Base-by-base conservation (phyloP, 164 flowering plant genomes). In the Umbilicus rupestris region DNA sequence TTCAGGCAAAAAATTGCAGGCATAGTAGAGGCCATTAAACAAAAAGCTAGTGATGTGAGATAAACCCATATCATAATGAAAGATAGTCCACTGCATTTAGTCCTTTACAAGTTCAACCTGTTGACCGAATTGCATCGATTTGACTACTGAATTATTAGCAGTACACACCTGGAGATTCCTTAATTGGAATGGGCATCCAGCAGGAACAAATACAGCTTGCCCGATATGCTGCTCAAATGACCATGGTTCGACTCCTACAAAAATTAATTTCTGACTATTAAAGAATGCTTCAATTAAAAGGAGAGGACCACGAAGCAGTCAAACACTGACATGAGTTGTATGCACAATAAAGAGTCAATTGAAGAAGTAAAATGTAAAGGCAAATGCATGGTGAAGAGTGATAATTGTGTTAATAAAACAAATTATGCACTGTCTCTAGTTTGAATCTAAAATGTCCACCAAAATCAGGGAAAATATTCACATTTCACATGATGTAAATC, bases 151-250 rank as follows among this genome's bases (percentile, higher is more conserved):
- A 39, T 26, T 26, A 52, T 50, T 28, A 55, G 45, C 35, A 57
- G 29, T 37, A 63, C 81, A 78, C 68, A 87, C 97, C 93, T 82
- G 87, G 72, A 89, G 83, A 80, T 91, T 84, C 69, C 87, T 80
- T 29, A 79, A 80, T 81, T 94, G 99, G 71, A 83, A 86, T 64
- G 99, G 89, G 68, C 97, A 91, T 58, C 99, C 99, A 71, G 99
- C 87, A 62, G 99, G 97, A 33, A 94, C 66, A 73, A 91, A 89
- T 26, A 94, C 83, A 66, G 96, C 97, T 76, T 91, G 83, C 55
- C 97, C 93, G 39, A 84, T 65, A 72, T 80, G 77, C 78, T 94
- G 99, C 67, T 88, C 85, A 72, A 94, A 84, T 41, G 93, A 83
- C 96, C 97, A 91, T 4, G 99, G 96, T 77, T 91, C 96, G n/a